Evolutionary conservation across 345 rosid genomes (phyloP), one percentile per base, ranked within the genome.

Genomic region (Psidium guajava): DNA sequence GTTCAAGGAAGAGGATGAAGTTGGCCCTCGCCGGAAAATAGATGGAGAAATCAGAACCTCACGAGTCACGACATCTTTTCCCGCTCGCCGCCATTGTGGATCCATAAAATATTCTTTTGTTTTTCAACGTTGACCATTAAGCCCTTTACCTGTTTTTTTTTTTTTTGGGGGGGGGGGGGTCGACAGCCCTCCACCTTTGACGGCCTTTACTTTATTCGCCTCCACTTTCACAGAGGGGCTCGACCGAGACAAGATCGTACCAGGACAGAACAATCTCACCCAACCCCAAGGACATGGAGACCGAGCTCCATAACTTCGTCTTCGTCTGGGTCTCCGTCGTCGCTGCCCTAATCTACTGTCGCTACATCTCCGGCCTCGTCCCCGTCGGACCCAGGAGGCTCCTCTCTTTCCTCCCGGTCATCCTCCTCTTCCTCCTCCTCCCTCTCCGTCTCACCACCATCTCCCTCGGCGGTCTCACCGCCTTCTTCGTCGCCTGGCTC

Each of bases 401-500:
- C 81, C 25, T 87, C 74, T 84, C 74, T 51, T 28, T 88, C 47
- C 85, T 86, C 25, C 90, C 91, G 4, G 82, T 87, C 9, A 47
- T 90, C 51, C 84, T 54, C 58, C 83, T 90, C 85, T 90, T 90
- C 86, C 83, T 88, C 55, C 42, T 49, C 83, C 88, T 88, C 36
- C 90, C 90, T 75, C 87, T 90, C 69, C 55, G 54, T 3, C 86
- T 88, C 81, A 10, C 85, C 51, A 73, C 54, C 54, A 8, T 88
- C 16, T 50, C 88, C 64, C 64, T 90, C 10, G n/a, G 73, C 24
- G 42, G 88, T 27, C 32, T 69, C 84, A 53, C 88, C 47, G 61
- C 85, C 53, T 83, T 90, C 86, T 90, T 85, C 87, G 7, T 90
- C 7, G 85, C 86, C 82, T 90, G 89, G 89, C 92, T 90, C 36